Evolutionary conservation across 2,329 filamentous ascomycete species (phyloP), one percentile per base, ranked within the genome.

Genomic region (Ceratocystis papillata): DNA sequence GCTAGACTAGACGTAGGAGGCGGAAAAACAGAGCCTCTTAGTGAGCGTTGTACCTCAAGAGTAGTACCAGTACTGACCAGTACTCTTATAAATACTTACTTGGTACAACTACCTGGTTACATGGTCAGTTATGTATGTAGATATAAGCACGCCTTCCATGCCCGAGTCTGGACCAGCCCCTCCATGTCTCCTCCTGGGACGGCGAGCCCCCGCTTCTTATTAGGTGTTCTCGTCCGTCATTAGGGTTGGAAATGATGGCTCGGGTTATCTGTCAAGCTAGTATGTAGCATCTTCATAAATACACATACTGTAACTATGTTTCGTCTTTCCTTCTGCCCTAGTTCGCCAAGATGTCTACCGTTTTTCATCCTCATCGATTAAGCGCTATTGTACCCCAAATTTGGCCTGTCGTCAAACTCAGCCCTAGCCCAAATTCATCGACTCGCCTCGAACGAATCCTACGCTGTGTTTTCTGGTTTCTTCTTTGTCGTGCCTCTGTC

Each of bases 381-480:
- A 59, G 55, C 30, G 55, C 55, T 59, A 59, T 59, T 37, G 55
- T 37, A 59, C 15, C 7, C 28, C 55, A 22, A 30, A 37, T 59
- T n/a, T 59, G 28, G 30, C 25, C n/a, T 41, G 37, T 17, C 28
- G 55, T 59, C 55, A 59, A 33, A n/a, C 17, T 59, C 55, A 59
- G 55, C 55, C 55, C 55, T 59, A 59, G 55, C 55, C 30, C 28
- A 59, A n/a, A 3, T 37, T 59, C 12, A 59, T 59, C 55, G 28
- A 20, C 55, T 30, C 28, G 55, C 17, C 55, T 59, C 55, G 28
- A 59, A 17, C 55, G 55, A 59, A 59, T 59, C 55, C 55, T 59
- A 37, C 22, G n/a, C 48, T 8, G n/a, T n/a, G n/a, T 53, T 53
- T 25, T 53, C n/a, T 53, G n/a, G n/a, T 3, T 53, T 20, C n/a